A percentile compares a stretch with the other conserved stretches of the same genome.
Conservation (phyloP, 2,329 filamentous ascomycete genomes). For the Cordyceps sp. region DNA sequence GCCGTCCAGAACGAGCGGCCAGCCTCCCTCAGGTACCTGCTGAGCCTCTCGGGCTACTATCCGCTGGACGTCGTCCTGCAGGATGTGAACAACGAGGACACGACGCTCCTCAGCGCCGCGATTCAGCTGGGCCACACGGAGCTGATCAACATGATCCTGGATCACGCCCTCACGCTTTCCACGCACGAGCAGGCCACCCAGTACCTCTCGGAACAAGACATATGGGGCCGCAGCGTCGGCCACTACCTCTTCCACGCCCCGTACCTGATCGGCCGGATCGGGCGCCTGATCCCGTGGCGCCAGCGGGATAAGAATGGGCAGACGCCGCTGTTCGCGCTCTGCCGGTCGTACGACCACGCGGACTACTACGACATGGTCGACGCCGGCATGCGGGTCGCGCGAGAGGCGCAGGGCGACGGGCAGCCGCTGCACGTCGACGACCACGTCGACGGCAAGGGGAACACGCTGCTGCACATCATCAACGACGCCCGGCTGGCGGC, state of each 20-base stretch:
- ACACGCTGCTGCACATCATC: conserved; percentile 89
- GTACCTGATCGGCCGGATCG: conserved; percentile 59
- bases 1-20: conserved; percentile 57
- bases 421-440: conserved; percentile 78
- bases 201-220: conserved; percentile 66
- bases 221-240: conserved; percentile 74
- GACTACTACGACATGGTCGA: conserved; percentile 81
- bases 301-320: conserved; percentile 92
- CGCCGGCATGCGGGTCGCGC: conserved; percentile 59
- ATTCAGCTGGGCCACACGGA: conserved; percentile 68
- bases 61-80: conserved; percentile 53
- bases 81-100: conserved; percentile 79
- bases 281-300: conserved; percentile 67
- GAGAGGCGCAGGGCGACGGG: conserved; percentile 57
- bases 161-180: conserved; percentile 45
- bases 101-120: conserved; percentile 75
- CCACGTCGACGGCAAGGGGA: conserved; percentile 83
- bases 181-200: conserved; percentile 37
- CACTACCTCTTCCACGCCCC: conserved; percentile 94
- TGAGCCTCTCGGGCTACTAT: conserved; percentile 64
- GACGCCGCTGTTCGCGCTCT: conserved; percentile 91
- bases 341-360: conserved; percentile 84
- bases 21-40: conserved; percentile 60
- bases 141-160: conserved; percentile 58
- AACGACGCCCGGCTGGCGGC: conserved; percentile 66